phyloP scores from a whole-genome alignment of 108 stramenopile genomes.

The Stephanodiscus minutulus region DNA sequence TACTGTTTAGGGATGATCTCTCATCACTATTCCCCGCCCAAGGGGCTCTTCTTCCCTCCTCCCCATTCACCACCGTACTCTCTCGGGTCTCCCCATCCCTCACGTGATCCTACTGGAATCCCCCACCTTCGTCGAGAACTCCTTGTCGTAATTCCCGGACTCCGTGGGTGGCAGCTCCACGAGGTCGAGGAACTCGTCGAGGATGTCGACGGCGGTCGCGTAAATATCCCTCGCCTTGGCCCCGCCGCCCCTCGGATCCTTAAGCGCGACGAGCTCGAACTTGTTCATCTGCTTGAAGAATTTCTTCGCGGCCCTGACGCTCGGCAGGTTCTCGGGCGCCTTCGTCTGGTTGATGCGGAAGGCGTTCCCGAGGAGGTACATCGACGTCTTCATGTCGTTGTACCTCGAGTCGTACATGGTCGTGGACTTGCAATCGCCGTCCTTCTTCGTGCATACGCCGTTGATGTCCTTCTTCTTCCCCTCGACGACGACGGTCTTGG shows the following conservation, averaged over 20 bases:
- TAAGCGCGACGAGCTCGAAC: constrained; percentile 65
- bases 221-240: constrained; percentile 50
- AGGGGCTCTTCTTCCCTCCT: too few relatives aligned
- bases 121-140: constrained; percentile 69
- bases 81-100: constrained; percentile 7
- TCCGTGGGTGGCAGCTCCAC: constrained; percentile 88
- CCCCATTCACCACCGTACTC: too few relatives aligned
- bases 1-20: too few relatives aligned
- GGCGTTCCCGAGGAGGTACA: constrained; percentile 89
- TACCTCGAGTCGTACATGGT: constrained; percentile 80
- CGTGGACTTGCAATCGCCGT: constrained; percentile 71
- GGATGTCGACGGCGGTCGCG: constrained; percentile 62
- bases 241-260: constrained; percentile 54
- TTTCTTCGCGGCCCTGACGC: constrained; percentile 82
- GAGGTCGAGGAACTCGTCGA: constrained; percentile 82
- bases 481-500: constrained; percentile 68
- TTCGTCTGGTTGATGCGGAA: constrained; percentile 89
- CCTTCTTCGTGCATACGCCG: constrained; percentile 87
- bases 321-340: constrained; percentile 85
- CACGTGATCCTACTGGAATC: constrained; percentile 68
- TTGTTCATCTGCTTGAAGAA: constrained; percentile 86
- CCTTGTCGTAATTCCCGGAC: constrained; percentile 78
- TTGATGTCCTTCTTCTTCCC: constrained; percentile 75
- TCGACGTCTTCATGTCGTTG: constrained; percentile 86
- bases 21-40: too few relatives aligned